Evolutionary conservation across 2,329 filamentous ascomycete genomes (phyloP).

Genomic region (Diaporthe citrichinensis): DNA sequence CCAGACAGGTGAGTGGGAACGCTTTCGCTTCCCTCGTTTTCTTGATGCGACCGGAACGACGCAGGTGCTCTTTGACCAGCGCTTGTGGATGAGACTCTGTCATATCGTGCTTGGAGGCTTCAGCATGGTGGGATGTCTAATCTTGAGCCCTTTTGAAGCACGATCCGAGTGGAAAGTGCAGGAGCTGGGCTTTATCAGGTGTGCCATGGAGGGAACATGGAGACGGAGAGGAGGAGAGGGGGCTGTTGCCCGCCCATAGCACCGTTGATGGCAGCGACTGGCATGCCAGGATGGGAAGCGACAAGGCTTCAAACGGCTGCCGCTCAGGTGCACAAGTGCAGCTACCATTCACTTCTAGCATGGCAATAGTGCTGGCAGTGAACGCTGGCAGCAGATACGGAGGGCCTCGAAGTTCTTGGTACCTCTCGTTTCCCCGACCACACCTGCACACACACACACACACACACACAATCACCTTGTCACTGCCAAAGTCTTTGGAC

Average conservation of each 20-base stretch:
- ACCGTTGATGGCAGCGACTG: background rate
- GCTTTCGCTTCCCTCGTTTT: background rate
- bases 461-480: background rate
- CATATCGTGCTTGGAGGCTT: background rate
- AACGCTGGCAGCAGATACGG: background rate
- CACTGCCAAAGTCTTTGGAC: background rate
- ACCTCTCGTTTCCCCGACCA: background rate
- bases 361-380: background rate
- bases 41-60: background rate
- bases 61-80: background rate
- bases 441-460: background rate
- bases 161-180: constrained; percentile 29
- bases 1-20: constrained; percentile 65
- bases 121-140: background rate
- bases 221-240: background rate
- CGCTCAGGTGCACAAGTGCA: background rate
- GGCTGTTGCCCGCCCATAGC: background rate
- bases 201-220: background rate
- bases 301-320: background rate
- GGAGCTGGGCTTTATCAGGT: background rate
- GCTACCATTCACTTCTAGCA: background rate
- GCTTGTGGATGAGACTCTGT: background rate
- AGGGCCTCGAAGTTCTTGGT: background rate
- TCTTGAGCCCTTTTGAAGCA: background rate
- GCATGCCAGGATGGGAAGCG: background rate